Base-by-base conservation (phyloP, 2,329 filamentous ascomycete species). In the Dendrostoma leiphaemia region DNA sequence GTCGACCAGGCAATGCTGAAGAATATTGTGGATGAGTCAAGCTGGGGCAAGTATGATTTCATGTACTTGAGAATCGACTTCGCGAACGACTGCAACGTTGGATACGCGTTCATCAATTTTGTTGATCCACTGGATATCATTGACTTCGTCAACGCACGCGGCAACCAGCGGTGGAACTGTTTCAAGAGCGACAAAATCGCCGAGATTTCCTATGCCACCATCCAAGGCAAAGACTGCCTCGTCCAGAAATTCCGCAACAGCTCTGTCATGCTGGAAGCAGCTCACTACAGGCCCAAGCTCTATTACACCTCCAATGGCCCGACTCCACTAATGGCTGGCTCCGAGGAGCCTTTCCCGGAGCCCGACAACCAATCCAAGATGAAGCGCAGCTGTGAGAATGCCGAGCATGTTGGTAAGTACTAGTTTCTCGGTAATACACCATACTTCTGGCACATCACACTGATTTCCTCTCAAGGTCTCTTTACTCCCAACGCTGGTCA, bases 71-170 rank as follows among this genome's bases (percentile, higher is more conserved):
- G 94, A 35, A 97, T 97, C 63, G 89, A 92, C 67, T 92, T 92
- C 62, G 84, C 84, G 51, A 90, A 91, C 63, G 85, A 90, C 59
- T 91, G 88, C 85, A 92, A 91, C 67, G 93, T 97, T 55, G 94
- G 94, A 43, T 97, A 97, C 70, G 93, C 91, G 0, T 99, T 97
- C 71, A 91, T 99, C 74, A 97, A 99, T 71, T 97, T 97, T 63
- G 82, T 86, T 40, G 85, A 91, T 68, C 84, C 90, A 0, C 75
- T 87, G 56, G 84, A 90, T 68, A 91, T 94, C 56, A 82, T 91
- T 51, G 77, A 85, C 59, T 91, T 93, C 67, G 85, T 90, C 51
- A 80, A 83, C 53, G 82, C 83, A 19, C 81, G 87, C 52, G 83
- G 84, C 52, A 90, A 89, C 60, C 82, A 88, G 66, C 79, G 84